Percentiles rank a stretch among this genome's conserved stretches.
These are phyloP conservation scores for Yamadazyma songkhlaensis DNA, from an alignment of 1,139 yeast genomes.

Conservation along the genomic window DNA sequence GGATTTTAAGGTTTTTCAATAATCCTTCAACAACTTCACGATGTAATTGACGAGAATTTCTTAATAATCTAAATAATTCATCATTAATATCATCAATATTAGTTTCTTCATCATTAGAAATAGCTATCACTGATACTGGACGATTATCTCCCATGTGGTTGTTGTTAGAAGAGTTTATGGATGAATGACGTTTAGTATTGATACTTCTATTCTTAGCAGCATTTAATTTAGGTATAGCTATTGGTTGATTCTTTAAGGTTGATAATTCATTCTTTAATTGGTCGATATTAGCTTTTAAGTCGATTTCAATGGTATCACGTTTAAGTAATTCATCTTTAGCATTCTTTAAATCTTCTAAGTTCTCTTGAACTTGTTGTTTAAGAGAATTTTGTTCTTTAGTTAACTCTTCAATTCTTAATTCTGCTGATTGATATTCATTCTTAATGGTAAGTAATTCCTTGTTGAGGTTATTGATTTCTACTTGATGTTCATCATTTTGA, in stretches of 20 bases:
- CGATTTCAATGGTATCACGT: conserved; percentile 65
- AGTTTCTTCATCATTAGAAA: conserved; percentile 53
- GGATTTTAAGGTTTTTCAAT: conserved; percentile 83
- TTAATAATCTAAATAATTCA: conserved; percentile 67
- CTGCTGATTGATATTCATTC: conserved; percentile 60
- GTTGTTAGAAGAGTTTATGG: conserved; percentile 14
- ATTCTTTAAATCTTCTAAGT: conserved; percentile 58
- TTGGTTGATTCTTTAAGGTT: conserved; percentile 41
- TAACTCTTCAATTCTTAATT: conserved; percentile 59
- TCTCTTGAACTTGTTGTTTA: conserved; percentile 60
- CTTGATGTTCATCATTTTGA: conserved; percentile 47
- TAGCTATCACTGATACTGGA: conserved; percentile 62
- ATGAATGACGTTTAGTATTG: conserved; percentile 39
- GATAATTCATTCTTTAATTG: conserved; percentile 68
- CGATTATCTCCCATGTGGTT: conserved; percentile 27
- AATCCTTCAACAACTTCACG: conserved; percentile 86
- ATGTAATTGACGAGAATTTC: conserved; percentile 77
- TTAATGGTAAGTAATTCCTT: conserved; percentile 57
- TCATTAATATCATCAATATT: conserved; percentile 69
- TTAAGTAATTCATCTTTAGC: conserved; percentile 63
- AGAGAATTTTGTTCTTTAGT: conserved; percentile 63
- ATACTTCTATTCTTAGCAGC: conserved; percentile 30
- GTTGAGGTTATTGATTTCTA: conserved; percentile 52
- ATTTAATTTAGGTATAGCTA: conserved; percentile 14
- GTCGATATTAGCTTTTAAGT: conserved; percentile 64